phyloP scores from a whole-genome alignment of 2,329 filamentous ascomycete species.

The Ceratocystis alfenasii region DNA sequence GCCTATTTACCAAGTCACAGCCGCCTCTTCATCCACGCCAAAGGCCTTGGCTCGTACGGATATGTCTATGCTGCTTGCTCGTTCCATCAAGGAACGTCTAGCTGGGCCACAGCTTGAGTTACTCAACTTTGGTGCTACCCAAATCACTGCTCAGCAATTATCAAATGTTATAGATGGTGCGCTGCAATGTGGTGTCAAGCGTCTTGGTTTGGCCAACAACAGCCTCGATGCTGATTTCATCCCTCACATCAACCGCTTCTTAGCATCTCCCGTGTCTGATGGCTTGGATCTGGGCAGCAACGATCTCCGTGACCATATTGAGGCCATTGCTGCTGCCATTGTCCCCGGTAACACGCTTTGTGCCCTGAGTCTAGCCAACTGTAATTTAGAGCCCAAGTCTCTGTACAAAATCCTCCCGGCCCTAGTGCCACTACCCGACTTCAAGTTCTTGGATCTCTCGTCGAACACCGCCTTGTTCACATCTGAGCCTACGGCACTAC shows the following conservation, averaged over 20 bases:
- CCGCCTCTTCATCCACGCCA: slow-evolving; percentile 24
- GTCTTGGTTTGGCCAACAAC: slow-evolving; percentile 76
- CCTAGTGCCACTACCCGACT: slow-evolving; percentile 54
- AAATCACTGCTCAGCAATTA: slow-evolving; percentile 58
- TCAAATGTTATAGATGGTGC: slow-evolving; percentile 68
- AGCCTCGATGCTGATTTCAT: slow-evolving; percentile 61
- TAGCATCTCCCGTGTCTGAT: slow-evolving; percentile 66
- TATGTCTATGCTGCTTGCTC: slow-evolving; percentile 51
- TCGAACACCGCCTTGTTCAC: slow-evolving; percentile 77
- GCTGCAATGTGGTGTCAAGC: slow-evolving; percentile 62
- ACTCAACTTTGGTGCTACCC: slow-evolving; percentile 70
- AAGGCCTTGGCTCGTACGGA: slow-evolving; percentile 40
- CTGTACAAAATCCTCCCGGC: slow-evolving; percentile 65
- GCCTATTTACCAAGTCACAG: slow-evolving; percentile 22
- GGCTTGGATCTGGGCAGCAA: slow-evolving; percentile 86
- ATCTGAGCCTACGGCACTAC: slow-evolving; percentile 58
- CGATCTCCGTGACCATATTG: slow-evolving; percentile 45
- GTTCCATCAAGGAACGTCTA: slow-evolving; percentile 63
- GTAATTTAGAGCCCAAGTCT: slow-evolving; percentile 61
- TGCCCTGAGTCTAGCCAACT: slow-evolving; percentile 75
- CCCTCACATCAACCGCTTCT: slow-evolving; percentile 61
- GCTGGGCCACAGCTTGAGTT: slow-evolving; percentile 68
- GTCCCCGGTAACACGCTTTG: slow-evolving; percentile 10
- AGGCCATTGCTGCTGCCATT: slow-evolving; percentile 49
- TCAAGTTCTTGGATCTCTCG: slow-evolving; percentile 84